Evolutionary conservation across 352 stramenopile species (phyloP).

Genomic region (Phytophthora pini): DNA sequence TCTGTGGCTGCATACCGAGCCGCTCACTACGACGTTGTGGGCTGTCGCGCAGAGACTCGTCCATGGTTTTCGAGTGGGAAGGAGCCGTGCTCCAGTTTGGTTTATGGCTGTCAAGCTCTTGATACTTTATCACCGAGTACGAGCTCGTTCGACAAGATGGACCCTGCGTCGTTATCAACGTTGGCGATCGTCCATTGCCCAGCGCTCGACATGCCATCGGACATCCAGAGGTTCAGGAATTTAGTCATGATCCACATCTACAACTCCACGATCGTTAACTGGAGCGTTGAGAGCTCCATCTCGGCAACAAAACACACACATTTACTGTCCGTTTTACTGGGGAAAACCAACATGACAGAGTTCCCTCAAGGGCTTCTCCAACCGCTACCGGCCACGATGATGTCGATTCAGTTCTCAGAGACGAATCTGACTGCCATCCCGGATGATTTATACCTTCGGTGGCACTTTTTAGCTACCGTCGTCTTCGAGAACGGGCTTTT

Average conservation of each 20-base stretch:
- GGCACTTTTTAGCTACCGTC: slow-evolving; percentile 6
- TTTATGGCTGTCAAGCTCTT: slow-evolving; percentile 18
- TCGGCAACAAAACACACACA: slow-evolving; percentile 15
- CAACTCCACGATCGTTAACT: slow-evolving; percentile 27
- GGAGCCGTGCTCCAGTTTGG: slow-evolving; percentile 26
- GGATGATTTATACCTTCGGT: slow-evolving; percentile 15
- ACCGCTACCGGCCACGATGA: slow-evolving; percentile 8
- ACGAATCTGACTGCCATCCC: slow-evolving; percentile 20
- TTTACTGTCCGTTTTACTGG: slow-evolving; percentile 16
- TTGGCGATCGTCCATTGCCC: slow-evolving; percentile 24
- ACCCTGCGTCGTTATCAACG: slow-evolving; percentile 4
- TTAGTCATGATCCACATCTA: slow-evolving; percentile 24
- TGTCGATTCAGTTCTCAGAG: slow-evolving; percentile 28
- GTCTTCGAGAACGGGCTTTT: slow-evolving; percentile 24
- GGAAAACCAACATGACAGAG: slow-evolving; percentile 14
- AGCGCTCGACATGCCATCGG: slow-evolving; percentile 13
- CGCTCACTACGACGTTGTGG: slow-evolving; percentile 15
- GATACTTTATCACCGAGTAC: slow-evolving; percentile 5
- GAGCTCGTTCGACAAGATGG: slow-evolving; percentile 22
- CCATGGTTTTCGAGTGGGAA: slow-evolving; percentile 32
- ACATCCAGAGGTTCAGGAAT: slow-evolving; percentile 10
- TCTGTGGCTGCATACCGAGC: slow-evolving; percentile 3
- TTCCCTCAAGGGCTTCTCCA: slow-evolving; percentile 22
- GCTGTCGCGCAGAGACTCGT: slow-evolving; percentile 15
- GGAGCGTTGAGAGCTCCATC: slow-evolving; percentile 17